Conservation (phyloP, 345 rosid species). For the Eucalyptus marginata region DNA sequence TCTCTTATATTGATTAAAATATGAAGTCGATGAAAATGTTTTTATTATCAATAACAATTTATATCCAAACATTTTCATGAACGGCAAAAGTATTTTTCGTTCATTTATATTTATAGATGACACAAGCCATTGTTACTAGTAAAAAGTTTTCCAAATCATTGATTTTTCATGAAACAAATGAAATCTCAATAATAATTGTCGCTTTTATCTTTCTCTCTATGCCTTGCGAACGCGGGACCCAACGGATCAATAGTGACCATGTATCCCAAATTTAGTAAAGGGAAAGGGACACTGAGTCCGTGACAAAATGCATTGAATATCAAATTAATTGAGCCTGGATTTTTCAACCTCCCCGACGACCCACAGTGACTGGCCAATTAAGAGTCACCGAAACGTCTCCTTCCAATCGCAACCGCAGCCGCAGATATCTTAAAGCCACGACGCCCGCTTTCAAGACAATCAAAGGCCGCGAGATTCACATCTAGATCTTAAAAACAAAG, state of each 20-base stretch:
- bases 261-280: rapidly evolving
- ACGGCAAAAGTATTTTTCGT: not conserved
- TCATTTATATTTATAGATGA: not conserved
- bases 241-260: not conserved
- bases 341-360: not conserved
- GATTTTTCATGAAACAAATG: not conserved
- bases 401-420: not conserved
- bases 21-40: not conserved
- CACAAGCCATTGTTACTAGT: not conserved
- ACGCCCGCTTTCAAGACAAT: not conserved
- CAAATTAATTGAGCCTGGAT: not conserved
- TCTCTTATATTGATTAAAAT: not conserved
- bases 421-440: not conserved
- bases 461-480: not conserved
- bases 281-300: not conserved
- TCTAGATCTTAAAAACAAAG: not conserved
- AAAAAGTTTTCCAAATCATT: rapidly evolving
- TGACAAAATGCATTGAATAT: not conserved
- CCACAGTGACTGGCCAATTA: not conserved
- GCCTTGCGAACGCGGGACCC: not conserved
- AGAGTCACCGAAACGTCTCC: not conserved
- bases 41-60: not conserved
- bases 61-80: not conserved
- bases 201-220: not conserved
- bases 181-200: not conserved